A percentile compares a stretch with the other conserved stretches of the same genome.
Evolutionary conservation across 345 rosid species (phyloP).

Genomic region (Durio zibethinus): DNA sequence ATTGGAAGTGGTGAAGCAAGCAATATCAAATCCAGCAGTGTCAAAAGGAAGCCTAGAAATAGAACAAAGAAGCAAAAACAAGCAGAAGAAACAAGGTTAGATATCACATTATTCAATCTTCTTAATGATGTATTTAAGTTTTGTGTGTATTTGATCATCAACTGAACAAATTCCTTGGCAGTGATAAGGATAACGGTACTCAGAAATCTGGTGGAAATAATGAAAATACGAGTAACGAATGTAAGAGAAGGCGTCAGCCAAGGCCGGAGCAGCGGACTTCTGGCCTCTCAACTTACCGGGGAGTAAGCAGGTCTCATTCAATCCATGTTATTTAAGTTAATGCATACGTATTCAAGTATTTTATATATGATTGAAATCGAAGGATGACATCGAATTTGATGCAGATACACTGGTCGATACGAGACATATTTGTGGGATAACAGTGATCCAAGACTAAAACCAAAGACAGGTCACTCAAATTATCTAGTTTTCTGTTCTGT

Average conservation of each 20-base stretch:
- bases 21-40: neutral
- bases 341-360: neutral
- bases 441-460: neutral
- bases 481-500: neutral
- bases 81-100: neutral
- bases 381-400: neutral
- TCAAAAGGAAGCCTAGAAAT: neutral
- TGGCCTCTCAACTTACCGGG: slow-evolving; percentile 3
- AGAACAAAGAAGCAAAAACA: neutral
- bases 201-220: neutral
- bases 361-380: neutral
- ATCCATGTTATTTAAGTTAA: neutral
- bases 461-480: slow-evolving; percentile 10
- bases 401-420: slow-evolving; percentile 2
- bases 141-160: neutral
- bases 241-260: neutral
- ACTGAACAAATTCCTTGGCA: neutral
- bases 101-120: neutral
- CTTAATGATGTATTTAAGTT: neutral
- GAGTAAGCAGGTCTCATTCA: slow-evolving; percentile 8
- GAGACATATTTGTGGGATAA: slow-evolving; percentile 18
- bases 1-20: neutral
- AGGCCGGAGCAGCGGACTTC: neutral
- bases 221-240: neutral
- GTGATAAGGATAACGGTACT: neutral